Evolutionary conservation across 306 rosid genomes (phyloP).

Genomic region (Crataegus laevigata): DNA sequence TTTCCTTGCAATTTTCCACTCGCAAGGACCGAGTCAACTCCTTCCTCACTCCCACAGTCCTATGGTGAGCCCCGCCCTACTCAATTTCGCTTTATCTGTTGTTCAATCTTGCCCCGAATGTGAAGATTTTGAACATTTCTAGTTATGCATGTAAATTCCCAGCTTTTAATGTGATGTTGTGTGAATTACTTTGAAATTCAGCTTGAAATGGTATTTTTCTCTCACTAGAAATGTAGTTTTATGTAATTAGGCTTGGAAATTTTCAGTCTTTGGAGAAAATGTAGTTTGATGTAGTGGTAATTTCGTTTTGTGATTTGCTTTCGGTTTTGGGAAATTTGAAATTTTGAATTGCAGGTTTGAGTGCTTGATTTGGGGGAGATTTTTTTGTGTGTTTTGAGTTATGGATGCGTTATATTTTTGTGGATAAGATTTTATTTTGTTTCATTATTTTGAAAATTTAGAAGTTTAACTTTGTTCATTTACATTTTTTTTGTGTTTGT

Average conservation of each 20-base stretch:
- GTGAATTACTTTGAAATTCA: slow-evolving; percentile 1
- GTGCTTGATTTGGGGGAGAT: neutral
- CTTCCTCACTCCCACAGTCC: slow-evolving; percentile 19
- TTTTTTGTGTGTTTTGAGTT: neutral
- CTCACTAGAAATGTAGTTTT: neutral
- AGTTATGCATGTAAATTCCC: neutral
- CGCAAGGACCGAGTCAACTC: slow-evolving; percentile 40
- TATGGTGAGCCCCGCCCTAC: slow-evolving; percentile 54
- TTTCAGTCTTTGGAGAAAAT: neutral
- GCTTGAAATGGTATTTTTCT: slow-evolving; percentile 17
- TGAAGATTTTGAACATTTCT: neutral
- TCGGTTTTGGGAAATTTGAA: neutral
- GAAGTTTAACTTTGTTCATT: slow-evolving; percentile 19
- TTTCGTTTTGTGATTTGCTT: slow-evolving; percentile 1
- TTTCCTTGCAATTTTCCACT: slow-evolving; percentile 22
- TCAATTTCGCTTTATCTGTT: neutral
- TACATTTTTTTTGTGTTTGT: slow-evolving; percentile 12
- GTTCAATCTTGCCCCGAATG: neutral
- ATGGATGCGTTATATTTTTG: neutral
- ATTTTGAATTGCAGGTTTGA: neutral
- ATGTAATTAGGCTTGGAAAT: neutral
- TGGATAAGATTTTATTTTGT: slow-evolving; percentile 1
- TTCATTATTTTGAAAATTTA: neutral
- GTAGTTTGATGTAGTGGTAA: neutral
- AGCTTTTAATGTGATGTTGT: neutral